Evolutionary conservation across 2,329 filamentous ascomycete species (phyloP).

Genomic region (Fusarium xyrophilum): DNA sequence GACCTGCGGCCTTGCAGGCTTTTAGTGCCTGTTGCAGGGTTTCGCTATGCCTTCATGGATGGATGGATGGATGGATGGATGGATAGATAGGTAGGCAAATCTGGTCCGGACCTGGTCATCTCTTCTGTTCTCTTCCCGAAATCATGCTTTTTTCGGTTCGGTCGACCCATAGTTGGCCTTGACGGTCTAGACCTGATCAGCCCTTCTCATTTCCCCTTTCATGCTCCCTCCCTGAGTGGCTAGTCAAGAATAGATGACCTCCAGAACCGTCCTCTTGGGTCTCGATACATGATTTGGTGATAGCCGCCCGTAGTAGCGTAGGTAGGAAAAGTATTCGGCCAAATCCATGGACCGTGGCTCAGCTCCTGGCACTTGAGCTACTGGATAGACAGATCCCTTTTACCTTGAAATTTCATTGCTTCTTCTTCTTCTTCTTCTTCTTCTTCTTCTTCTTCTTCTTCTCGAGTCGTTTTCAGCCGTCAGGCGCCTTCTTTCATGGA

Average conservation of each 20-base stretch:
- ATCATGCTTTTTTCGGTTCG: slow-evolving; percentile 14
- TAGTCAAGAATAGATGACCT: slow-evolving; percentile 26
- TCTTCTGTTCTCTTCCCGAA: not conserved
- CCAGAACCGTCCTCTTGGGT: slow-evolving; percentile 10
- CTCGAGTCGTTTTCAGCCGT: slow-evolving; percentile 14
- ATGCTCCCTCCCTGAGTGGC: slow-evolving; percentile 1
- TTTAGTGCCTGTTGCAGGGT: slow-evolving; percentile 14
- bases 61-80: not conserved
- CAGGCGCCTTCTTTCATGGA: slow-evolving; percentile 3
- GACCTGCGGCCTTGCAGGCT: slow-evolving; percentile 30
- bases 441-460: slow-evolving; percentile 20
- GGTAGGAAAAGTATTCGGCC: not conserved
- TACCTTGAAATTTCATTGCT: slow-evolving; percentile 10
- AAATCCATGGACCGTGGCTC: slow-evolving; percentile 15
- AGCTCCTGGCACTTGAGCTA: slow-evolving; percentile 6
- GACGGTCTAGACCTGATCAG: slow-evolving; percentile 28
- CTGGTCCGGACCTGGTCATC: not conserved
- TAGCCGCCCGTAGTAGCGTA: slow-evolving; percentile 22
- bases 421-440: slow-evolving; percentile 12
- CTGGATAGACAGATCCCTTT: slow-evolving; percentile 22
- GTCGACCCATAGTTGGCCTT: slow-evolving; percentile 19
- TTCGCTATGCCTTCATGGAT: slow-evolving; percentile 23
- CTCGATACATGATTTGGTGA: slow-evolving; percentile 5
- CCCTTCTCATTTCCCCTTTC: slow-evolving; percentile 27
- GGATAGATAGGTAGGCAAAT: not conserved